A percentile compares a stretch with the other conserved stretches of the same genome.
phyloP scores from a whole-genome alignment of 2,329 filamentous ascomycete genomes.

The Diaporthe citriasiana region DNA sequence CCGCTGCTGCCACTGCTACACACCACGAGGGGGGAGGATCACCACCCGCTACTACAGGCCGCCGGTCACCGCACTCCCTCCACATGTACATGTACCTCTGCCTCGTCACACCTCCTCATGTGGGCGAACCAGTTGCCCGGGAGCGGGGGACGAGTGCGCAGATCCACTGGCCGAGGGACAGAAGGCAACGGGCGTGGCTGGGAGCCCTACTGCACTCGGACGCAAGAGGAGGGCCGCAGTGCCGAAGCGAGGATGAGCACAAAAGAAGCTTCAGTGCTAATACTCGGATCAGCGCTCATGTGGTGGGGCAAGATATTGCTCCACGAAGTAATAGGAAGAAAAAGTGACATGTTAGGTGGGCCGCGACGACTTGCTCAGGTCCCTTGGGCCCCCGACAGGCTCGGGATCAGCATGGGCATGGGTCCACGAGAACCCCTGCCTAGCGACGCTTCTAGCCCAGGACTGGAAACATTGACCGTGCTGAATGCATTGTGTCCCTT shows the following conservation, averaged over 20 bases:
- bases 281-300: slow-evolving; percentile 2
- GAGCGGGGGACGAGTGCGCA: background rate
- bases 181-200: background rate
- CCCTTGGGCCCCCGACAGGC: background rate
- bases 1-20: slow-evolving; percentile 11
- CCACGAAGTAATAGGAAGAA: background rate
- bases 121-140: slow-evolving; percentile 14
- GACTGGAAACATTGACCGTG: slow-evolving; percentile 24
- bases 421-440: background rate
- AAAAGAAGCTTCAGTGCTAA: slow-evolving; percentile 5
- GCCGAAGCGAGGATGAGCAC: slow-evolving; percentile 16
- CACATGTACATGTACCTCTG: background rate
- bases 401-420: slow-evolving; percentile 1
- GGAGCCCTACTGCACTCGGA: slow-evolving; percentile 6
- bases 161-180: background rate
- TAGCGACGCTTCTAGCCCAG: slow-evolving; percentile 3
- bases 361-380: background rate
- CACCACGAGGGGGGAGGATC: slow-evolving; percentile 15
- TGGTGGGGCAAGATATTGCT: slow-evolving; percentile 15
- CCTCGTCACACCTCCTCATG: background rate
- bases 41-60: background rate
- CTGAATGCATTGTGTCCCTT: background rate
- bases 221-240: background rate
- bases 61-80: background rate
- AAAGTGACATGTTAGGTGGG: background rate